Base-by-base conservation (phyloP, 306 rosid genomes). In the Mimosa pudica region DNA sequence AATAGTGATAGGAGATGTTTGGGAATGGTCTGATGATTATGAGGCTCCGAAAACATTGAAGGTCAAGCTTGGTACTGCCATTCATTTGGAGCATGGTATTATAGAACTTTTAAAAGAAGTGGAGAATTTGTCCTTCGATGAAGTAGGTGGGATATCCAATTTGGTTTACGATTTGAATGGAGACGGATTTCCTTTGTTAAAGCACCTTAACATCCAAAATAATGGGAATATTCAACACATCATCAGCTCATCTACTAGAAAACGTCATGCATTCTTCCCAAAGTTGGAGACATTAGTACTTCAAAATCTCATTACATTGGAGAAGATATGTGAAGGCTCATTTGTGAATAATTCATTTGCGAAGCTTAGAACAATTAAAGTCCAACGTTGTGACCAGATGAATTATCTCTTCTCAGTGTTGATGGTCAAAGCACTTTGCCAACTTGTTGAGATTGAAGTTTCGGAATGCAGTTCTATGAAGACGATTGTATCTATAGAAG, bases 61-160 rank as follows among this genome's bases (percentile, higher is more conserved):
- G 16, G 14, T 60, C 38, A 60, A 60, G 4, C 65, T 60, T 10
- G 14, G 12, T 24, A 20, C 16, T 60, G 6, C 10, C 65, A 60
- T 24, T 60, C 65, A 60, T 60, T 60, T 18, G 5, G 65, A 24
- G 36, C 36, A 60, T 60, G 63, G 80, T 42, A 35, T 87, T 9
- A 66, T 44, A 79, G 64, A 10, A 60, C 65, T 60, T 10, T 20
- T 60, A 20, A 24, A 60, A 24, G 65, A 36, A 60, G 65, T 60
- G 7, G 65, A 24, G 65, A 36, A 24, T 10, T 60, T 60, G 14
- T 60, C 20, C 38, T 60, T 60, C 6, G 65, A 60, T 60, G 36
- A 60, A 60, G 11, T 24, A 20, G 4, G 24, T 24, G 65, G 65
- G 20, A 58, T 58, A 12, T 58, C 64, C 11, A 58, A 58, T 58